Evolutionary conservation across 257 asterid genomes (phyloP).

Genomic region (Leptodermis oblonga): DNA sequence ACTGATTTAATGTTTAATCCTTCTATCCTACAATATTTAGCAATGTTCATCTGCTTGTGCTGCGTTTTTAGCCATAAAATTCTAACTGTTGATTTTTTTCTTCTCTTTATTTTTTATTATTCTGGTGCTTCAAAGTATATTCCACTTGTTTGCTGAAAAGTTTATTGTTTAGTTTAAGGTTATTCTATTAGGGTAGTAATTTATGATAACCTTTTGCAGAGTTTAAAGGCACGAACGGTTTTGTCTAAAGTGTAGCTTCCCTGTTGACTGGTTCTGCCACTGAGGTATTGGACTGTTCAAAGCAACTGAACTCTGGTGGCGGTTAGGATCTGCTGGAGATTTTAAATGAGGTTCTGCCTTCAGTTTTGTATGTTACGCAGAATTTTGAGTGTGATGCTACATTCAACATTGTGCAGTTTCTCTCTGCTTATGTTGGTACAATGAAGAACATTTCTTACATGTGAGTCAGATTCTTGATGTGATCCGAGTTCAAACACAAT

Average conservation of each 20-base stretch:
- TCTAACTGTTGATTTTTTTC: no score
- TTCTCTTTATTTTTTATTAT: no score
- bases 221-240: constrained; percentile 67
- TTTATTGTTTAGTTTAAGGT: no score
- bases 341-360: constrained; percentile 85
- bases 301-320: constrained; percentile 56
- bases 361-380: constrained; percentile 71
- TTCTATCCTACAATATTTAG: background rate
- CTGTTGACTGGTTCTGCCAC: constrained; percentile 83
- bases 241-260: constrained; percentile 63
- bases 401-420: constrained; percentile 79
- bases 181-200: no score
- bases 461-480: constrained; percentile 78
- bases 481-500: constrained; percentile 57
- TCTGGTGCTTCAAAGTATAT: background rate
- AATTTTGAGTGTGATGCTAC: constrained; percentile 61
- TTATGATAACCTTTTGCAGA: constrained; percentile 60
- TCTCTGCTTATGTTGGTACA: constrained; percentile 76
- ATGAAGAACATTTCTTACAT: constrained; percentile 69
- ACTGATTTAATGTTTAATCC: background rate
- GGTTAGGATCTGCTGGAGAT: constrained; percentile 62
- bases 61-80: background rate
- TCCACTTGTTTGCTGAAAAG: background rate
- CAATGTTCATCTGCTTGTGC: background rate
- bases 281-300: constrained; percentile 75